These are phyloP conservation scores for Phytopythium montanum DNA, from an alignment of 352 stramenopile species.

Conservation along the genomic window DNA sequence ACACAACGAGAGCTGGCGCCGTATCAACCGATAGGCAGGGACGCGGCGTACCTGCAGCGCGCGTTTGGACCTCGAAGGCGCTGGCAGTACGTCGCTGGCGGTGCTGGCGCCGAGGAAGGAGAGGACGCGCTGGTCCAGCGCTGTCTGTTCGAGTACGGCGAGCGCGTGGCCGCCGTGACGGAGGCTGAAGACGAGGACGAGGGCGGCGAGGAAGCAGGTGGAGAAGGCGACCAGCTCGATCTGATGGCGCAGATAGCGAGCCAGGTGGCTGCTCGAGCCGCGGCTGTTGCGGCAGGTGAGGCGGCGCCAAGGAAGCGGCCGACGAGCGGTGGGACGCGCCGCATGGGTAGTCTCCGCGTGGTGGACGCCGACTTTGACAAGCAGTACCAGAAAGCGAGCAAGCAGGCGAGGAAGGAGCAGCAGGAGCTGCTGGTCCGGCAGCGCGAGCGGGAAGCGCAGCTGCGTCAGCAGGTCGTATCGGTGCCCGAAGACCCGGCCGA, in stretches of 20 bases:
- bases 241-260: constrained; percentile 47
- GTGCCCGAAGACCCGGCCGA: constrained; percentile 19
- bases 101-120: constrained; percentile 23
- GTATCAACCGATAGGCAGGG: constrained; percentile 25
- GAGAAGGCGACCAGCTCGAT: constrained; percentile 12
- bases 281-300: constrained; percentile 9
- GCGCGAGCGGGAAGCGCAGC: constrained; percentile 36
- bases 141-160: constrained; percentile 81
- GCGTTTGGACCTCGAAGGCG: constrained; percentile 35
- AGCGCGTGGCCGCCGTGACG: constrained; percentile 32
- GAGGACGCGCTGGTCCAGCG: constrained; percentile 74
- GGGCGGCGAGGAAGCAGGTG: not conserved
- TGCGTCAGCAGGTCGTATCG: constrained; percentile 49
- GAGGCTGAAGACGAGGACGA: constrained; percentile 15
- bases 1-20: constrained; percentile 1
- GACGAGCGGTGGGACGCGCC: constrained; percentile 7
- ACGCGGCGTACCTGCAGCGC: constrained; percentile 37
- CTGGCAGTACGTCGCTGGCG: constrained; percentile 34
- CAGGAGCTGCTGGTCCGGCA: constrained; percentile 33
- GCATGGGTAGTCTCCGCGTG: constrained; percentile 9
- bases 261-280: constrained; percentile 39
- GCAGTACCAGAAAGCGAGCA: constrained; percentile 53
- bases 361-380: constrained; percentile 45
- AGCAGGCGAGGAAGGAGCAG: constrained; percentile 51
- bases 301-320: constrained; percentile 8